A percentile compares a stretch with the other conserved stretches of the same genome.
These are phyloP conservation scores for Litchi chinensis DNA, from an alignment of 345 rosid species.

Conservation along the genomic window DNA sequence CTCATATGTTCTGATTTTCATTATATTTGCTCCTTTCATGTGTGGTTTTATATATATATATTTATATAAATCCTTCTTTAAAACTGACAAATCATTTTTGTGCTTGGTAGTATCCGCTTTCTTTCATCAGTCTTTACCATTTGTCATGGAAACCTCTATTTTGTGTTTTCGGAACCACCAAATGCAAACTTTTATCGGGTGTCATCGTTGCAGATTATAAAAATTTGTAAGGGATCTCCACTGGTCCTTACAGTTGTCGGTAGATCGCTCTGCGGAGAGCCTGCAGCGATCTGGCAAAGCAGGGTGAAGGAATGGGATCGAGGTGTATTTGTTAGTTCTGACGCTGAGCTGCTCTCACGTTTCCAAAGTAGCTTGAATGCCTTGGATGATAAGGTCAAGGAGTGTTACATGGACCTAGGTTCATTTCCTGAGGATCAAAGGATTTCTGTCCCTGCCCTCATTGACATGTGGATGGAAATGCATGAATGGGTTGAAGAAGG, in stretches of 20 bases:
- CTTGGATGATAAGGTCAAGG: slow-evolving; percentile 30
- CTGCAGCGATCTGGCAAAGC: slow-evolving; percentile 36
- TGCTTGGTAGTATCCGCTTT: background rate
- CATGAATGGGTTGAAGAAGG: slow-evolving; percentile 32
- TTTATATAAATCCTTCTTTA: background rate
- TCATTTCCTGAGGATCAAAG: slow-evolving; percentile 60
- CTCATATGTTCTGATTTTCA: background rate
- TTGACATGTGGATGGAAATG: slow-evolving; percentile 60
- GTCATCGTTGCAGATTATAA: slow-evolving; percentile 43
- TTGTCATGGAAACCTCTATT: background rate
- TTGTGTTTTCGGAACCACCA: no score
- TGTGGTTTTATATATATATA: no score
- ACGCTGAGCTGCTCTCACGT: slow-evolving; percentile 34
- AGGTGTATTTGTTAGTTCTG: slow-evolving; percentile 30
- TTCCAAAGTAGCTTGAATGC: slow-evolving; percentile 51
- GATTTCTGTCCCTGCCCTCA: slow-evolving; percentile 46
- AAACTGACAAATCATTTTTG: background rate
- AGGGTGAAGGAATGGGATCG: slow-evolving; percentile 29
- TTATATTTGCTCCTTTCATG: background rate
- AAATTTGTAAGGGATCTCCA: slow-evolving; percentile 62
- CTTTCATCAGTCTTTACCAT: background rate
- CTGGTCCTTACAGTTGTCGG: slow-evolving; percentile 57
- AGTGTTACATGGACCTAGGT: slow-evolving; percentile 62
- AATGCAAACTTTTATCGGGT: no score
- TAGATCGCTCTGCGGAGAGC: slow-evolving; percentile 40